These are phyloP conservation scores for Schizophyllum commune DNA, from an alignment of 1,284 basidiomycete genomes.

Conservation along the genomic window DNA sequence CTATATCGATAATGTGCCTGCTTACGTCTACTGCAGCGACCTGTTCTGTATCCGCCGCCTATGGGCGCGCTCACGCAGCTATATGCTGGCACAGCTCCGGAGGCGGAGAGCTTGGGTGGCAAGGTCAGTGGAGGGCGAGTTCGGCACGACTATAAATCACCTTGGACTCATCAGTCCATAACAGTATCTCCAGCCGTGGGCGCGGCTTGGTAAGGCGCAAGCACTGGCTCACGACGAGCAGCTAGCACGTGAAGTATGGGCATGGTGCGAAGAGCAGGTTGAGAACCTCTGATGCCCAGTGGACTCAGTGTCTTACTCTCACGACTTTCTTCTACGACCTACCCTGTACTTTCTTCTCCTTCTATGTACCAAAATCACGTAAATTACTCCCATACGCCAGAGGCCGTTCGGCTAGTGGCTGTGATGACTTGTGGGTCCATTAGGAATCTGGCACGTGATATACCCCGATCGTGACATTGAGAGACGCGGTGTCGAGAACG, in stretches of 20 bases:
- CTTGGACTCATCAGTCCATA: neutral
- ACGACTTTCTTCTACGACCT: too few relatives aligned
- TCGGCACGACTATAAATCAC: neutral
- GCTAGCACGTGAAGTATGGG: slow-evolving; percentile 28
- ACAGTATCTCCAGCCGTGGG: slow-evolving; percentile 44
- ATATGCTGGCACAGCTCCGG: slow-evolving; percentile 40
- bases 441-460: too few relatives aligned
- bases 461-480: too few relatives aligned
- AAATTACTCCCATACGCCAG: too few relatives aligned
- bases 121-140: slow-evolving; percentile 20
- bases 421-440: too few relatives aligned
- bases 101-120: slow-evolving; percentile 28
- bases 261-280: slow-evolving; percentile 33
- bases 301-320: too few relatives aligned
- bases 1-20: too few relatives aligned
- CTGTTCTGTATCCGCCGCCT: slow-evolving; percentile 19
- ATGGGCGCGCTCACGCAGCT: slow-evolving; percentile 35
- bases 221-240: slow-evolving; percentile 26
- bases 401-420: too few relatives aligned
- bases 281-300: slow-evolving; percentile 4
- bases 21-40: slow-evolving; percentile 13
- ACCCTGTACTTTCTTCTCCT: too few relatives aligned
- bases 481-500: too few relatives aligned
- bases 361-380: too few relatives aligned
- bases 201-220: slow-evolving; percentile 24